Conservation (phyloP, 1,139 yeast genomes). For the Nakaseomyces glabratus region DNA sequence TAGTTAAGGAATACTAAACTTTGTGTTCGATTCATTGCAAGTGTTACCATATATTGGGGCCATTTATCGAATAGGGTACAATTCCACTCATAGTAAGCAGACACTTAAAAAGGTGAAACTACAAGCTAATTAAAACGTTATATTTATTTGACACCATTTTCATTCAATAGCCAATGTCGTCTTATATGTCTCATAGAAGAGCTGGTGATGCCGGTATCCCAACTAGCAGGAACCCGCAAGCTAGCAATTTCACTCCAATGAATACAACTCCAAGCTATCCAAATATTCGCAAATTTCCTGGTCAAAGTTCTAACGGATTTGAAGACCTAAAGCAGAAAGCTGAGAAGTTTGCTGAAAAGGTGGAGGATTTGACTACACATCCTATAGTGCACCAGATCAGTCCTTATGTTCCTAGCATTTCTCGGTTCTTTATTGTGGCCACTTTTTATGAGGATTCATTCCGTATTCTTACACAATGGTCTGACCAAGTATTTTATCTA, state of each 20-base stretch:
- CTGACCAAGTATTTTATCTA: conserved; percentile 79
- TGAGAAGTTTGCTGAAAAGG: conserved; percentile 28
- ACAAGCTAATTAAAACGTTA: background rate
- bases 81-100: no score
- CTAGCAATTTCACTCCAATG: background rate
- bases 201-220: conserved; percentile 4
- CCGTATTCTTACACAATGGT: conserved; percentile 82
- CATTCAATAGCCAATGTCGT: background rate
- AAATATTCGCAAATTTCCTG: background rate
- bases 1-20: no score
- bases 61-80: no score
- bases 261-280: background rate
- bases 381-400: conserved; percentile 36
- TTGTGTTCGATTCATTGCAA: no score
- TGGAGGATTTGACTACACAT: conserved; percentile 35
- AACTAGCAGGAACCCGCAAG: conserved; percentile 1
- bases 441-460: conserved; percentile 88
- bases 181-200: conserved; percentile 1
- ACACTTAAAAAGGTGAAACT: no score
- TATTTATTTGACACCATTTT: conserved; percentile 1
- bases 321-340: conserved; percentile 9
- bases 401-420: conserved; percentile 78
- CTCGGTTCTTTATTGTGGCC: conserved; percentile 85
- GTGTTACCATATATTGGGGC: no score
- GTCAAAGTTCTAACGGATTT: background rate